Evolutionary conservation across 768 basidiomycete species (phyloP).

Genomic region (Melanogaster broomeanus): DNA sequence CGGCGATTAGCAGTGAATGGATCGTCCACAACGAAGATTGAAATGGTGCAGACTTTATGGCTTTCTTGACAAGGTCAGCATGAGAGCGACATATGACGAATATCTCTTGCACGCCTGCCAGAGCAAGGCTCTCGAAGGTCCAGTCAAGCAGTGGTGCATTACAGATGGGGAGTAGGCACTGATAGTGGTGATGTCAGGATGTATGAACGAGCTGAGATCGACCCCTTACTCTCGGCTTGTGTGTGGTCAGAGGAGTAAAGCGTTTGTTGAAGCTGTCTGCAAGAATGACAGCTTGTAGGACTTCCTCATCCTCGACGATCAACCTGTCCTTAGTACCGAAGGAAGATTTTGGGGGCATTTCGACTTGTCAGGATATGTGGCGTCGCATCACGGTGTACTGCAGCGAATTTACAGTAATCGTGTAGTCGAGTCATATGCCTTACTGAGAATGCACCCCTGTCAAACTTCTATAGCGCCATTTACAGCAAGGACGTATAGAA

Average conservation of each 20-base stretch:
- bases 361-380: too few relatives aligned
- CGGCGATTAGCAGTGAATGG: conserved; percentile 6
- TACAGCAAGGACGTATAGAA: conserved; percentile 33
- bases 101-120: conserved; percentile 96
- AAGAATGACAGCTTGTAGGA: conserved; percentile 91
- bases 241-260: conserved; percentile 86
- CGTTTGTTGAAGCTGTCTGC: conserved; percentile 96
- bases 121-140: conserved; percentile 92
- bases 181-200: conserved; percentile 19
- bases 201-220: conserved; percentile 6
- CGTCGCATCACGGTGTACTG: neutral
- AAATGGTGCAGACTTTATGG: conserved; percentile 65
- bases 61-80: conserved; percentile 80
- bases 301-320: conserved; percentile 74
- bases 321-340: conserved; percentile 61
- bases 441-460: neutral
- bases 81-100: conserved; percentile 95
- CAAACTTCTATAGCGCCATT: conserved; percentile 13
- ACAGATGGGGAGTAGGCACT: conserved; percentile 94
- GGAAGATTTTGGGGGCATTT: conserved; percentile 68
- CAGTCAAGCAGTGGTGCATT: conserved; percentile 93
- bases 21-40: conserved; percentile 9
- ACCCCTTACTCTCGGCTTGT: conserved; percentile 77
- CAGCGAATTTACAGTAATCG: neutral
- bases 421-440: conserved; percentile 24